A percentile compares a stretch with the other conserved stretches of the same genome.
Evolutionary conservation across 2,329 filamentous ascomycete genomes (phyloP).

Genomic region (Colletotrichum sp.): DNA sequence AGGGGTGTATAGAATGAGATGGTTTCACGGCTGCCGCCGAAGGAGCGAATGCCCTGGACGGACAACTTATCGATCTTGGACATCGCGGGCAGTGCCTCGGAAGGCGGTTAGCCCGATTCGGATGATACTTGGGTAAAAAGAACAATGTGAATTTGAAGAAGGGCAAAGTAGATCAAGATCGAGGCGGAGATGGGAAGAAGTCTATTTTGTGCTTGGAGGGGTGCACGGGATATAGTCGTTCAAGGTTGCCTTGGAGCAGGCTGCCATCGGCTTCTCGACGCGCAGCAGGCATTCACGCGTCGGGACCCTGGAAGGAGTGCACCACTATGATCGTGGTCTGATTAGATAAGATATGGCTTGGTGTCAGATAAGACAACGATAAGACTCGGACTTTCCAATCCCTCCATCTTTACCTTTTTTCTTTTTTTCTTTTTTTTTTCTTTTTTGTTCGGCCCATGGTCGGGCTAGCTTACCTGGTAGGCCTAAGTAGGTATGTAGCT

Average conservation of each 20-base stretch:
- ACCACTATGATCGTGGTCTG: not conserved
- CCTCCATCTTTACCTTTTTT: too few species aligned
- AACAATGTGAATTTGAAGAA: not conserved
- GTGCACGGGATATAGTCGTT: not conserved
- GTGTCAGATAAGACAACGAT: not conserved
- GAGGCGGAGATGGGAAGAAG: not conserved
- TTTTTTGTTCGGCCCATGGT: not conserved
- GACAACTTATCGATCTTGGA: constrained; percentile 90
- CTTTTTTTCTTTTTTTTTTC: not conserved
- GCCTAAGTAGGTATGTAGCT: too few species aligned
- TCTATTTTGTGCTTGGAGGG: not conserved
- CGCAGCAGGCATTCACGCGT: not conserved
- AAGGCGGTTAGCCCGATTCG: not conserved
- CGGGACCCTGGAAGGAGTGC: not conserved
- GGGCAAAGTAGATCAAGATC: not conserved
- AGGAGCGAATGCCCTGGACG: constrained; percentile 85
- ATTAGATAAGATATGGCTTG: not conserved
- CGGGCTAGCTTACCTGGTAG: not conserved
- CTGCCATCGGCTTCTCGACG: not conserved
- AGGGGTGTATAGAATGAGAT: constrained; percentile 91
- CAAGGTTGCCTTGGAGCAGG: not conserved
- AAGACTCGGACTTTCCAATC: not conserved
- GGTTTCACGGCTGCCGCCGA: constrained; percentile 73
- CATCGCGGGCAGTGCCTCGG: constrained; percentile 44
- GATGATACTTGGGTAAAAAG: not conserved